Evolutionary conservation across 23 red algal species (phyloP), one percentile per base, ranked within the genome.

Genomic region (Agarophyton chilense): DNA sequence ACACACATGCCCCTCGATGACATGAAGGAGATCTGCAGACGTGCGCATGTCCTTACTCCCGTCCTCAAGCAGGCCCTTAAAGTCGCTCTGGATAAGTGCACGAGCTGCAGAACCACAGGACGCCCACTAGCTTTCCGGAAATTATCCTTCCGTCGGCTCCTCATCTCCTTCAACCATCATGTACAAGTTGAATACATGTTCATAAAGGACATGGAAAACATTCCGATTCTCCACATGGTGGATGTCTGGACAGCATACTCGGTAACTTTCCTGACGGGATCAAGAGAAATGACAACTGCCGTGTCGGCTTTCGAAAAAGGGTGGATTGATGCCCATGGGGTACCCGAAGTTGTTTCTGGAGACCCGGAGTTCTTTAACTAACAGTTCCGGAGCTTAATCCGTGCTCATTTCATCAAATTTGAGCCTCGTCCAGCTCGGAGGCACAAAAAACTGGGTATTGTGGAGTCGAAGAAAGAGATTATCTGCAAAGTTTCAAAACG

Each of bases 361-460:
- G 83, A 88, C 43, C 58, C 47, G 11, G 66, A 88, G 54, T 88
- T 88, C 54, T 35, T 53, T 50, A 74, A 88, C 17, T 10, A 7
- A 16, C 16, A 21, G 17, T 74, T 88, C 56, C 35, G 38, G 33
- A 38, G 77, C 40, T 62, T 66, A 26, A 41, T 75, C 9, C 11
- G 13, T 10, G 64, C 41, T 64, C 67, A 71, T 26, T 36, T 24
- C 19, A 77, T 88, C 39, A 1, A 39, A 11, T 88, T 77, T 60
- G 83, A 88, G 50, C 66, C 67, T 25, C 49, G 41, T 28, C 83
- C 66, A 34, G 49, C 34, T 7, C 83, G 83, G 3, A 41, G 83
- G 39, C 83, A 88, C 34, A 75, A 88, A 5, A 77, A 88, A 34
- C 31, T 88, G 5, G 83, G 83, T 16, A 33, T 88, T 19, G 83